These are phyloP conservation scores for Rhynchospora tenuis DNA, from an alignment of 176 grass and related monocot genomes.

Conservation along the genomic window DNA sequence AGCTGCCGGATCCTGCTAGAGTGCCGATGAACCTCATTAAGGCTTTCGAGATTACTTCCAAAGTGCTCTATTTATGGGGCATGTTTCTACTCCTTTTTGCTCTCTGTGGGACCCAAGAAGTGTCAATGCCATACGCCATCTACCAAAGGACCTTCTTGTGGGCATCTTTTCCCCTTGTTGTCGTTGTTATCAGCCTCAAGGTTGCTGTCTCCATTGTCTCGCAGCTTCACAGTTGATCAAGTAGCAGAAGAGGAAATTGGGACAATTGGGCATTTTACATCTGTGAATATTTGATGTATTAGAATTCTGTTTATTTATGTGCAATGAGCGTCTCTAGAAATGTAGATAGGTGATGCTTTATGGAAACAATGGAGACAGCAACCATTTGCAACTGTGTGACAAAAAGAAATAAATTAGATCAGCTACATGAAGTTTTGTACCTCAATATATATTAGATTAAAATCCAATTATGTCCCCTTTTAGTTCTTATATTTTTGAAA, in stretches of 20 bases:
- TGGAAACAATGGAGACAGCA: too few species aligned
- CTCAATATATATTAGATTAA: background rate
- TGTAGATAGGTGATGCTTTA: background rate
- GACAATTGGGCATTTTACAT: background rate
- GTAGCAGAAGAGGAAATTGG: background rate
- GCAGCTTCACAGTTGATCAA: background rate
- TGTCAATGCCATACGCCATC: background rate
- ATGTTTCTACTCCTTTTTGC: background rate
- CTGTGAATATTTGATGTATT: background rate
- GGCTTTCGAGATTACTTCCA: background rate
- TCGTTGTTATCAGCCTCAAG: background rate
- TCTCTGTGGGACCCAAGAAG: background rate
- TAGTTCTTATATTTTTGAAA: background rate
- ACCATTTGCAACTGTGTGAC: too few species aligned
- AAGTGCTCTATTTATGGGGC: background rate
- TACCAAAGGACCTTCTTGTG: background rate
- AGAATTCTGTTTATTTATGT: background rate
- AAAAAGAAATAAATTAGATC: background rate
- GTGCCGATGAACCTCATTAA: background rate
- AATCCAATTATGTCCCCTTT: background rate
- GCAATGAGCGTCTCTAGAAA: background rate
- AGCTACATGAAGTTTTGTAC: background rate
- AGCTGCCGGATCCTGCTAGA: background rate
- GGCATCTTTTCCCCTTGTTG: background rate
- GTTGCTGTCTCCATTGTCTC: background rate